phyloP scores from a whole-genome alignment of 2,329 filamentous ascomycete genomes.

The Pleurostoma richardsiae region DNA sequence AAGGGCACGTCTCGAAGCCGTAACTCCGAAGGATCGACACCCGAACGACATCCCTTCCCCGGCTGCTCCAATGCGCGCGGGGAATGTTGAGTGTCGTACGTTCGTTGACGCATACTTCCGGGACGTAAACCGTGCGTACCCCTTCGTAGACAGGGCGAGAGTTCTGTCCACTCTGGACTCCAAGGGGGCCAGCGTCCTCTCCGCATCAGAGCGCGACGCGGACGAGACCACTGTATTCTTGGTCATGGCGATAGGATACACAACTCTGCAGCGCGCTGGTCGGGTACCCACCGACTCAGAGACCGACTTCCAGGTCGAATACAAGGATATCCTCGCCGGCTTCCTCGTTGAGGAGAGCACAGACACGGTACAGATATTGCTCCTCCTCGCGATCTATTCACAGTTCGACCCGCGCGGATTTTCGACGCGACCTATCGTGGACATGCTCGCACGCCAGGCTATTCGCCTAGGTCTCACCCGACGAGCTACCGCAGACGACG shows the following conservation, averaged over 20 bases:
- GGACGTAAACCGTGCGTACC: slow-evolving; percentile 38
- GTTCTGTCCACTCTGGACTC: slow-evolving; percentile 23
- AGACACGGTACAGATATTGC: slow-evolving; percentile 34
- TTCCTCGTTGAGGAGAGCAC: slow-evolving; percentile 28
- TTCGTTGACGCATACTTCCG: slow-evolving; percentile 39
- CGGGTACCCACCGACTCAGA: slow-evolving; percentile 27
- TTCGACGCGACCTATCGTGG: slow-evolving; percentile 33
- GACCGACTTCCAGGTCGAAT: slow-evolving; percentile 28
- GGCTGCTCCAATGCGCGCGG: slow-evolving; percentile 6
- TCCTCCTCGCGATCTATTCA: slow-evolving; percentile 35
- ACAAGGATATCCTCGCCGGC: slow-evolving; percentile 32
- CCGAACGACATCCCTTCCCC: not conserved
- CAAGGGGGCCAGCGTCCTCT: slow-evolving; percentile 19
- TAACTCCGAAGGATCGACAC: not conserved
- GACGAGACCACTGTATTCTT: slow-evolving; percentile 32
- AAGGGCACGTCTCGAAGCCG: not conserved
- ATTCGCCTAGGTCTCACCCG: slow-evolving; percentile 30
- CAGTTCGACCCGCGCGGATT: slow-evolving; percentile 34
- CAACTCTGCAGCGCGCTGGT: slow-evolving; percentile 35
- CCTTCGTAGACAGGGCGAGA: slow-evolving; percentile 32
- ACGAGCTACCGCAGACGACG: slow-evolving; percentile 19
- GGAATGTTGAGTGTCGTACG: slow-evolving; percentile 19
- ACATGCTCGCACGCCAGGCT: slow-evolving; percentile 31
- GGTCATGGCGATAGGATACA: slow-evolving; percentile 40
- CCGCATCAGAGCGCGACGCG: slow-evolving; percentile 16